These are phyloP conservation scores for Aureobasidium mangrovei DNA, from an alignment of 2,329 filamentous ascomycete species.

Conservation along the genomic window DNA sequence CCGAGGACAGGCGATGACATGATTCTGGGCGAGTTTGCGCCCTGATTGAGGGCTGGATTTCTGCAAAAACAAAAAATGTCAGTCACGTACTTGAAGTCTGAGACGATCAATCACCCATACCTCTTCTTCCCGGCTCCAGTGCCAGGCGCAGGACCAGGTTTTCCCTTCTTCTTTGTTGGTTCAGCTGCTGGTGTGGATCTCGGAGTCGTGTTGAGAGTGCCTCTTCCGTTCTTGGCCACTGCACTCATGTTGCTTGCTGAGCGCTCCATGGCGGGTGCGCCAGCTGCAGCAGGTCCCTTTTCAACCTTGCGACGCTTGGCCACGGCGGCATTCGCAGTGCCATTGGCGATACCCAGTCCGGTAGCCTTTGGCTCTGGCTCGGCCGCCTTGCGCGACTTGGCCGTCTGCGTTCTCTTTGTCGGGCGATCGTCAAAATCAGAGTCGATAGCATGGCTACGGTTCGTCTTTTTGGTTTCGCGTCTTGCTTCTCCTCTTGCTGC, in stretches of 20 bases:
- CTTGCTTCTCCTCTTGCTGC: constrained; percentile 72
- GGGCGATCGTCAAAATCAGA: constrained; percentile 68
- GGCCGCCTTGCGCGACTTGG: constrained; percentile 56
- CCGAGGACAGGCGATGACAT: constrained; percentile 65
- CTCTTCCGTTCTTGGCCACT: constrained; percentile 33
- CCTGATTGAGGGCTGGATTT: constrained; percentile 41
- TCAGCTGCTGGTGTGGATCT: constrained; percentile 60
- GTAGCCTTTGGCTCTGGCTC: constrained; percentile 36
- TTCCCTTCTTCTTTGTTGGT: constrained; percentile 58
- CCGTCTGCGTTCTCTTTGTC: constrained; percentile 52
- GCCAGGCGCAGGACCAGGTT: constrained; percentile 55
- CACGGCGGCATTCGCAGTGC: constrained; percentile 42
- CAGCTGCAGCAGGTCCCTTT: constrained; percentile 40
- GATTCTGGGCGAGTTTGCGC: constrained; percentile 50
- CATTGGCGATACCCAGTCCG: constrained; percentile 52
- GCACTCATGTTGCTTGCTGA: constrained; percentile 47
- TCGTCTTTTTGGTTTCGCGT: constrained; percentile 61
- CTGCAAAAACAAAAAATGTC: constrained; percentile 18
- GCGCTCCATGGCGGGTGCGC: constrained; percentile 51
- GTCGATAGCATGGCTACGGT: constrained; percentile 58
- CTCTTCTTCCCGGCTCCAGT: constrained; percentile 60
- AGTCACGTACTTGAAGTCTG: not conserved
- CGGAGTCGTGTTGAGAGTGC: constrained; percentile 46
- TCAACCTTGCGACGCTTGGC: constrained; percentile 77
- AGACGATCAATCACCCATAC: constrained; percentile 38